Percentiles rank a stretch among this genome's conserved stretches.
phyloP scores from a whole-genome alignment of 2,329 filamentous ascomycete species.

The Stemphylium beticola region DNA sequence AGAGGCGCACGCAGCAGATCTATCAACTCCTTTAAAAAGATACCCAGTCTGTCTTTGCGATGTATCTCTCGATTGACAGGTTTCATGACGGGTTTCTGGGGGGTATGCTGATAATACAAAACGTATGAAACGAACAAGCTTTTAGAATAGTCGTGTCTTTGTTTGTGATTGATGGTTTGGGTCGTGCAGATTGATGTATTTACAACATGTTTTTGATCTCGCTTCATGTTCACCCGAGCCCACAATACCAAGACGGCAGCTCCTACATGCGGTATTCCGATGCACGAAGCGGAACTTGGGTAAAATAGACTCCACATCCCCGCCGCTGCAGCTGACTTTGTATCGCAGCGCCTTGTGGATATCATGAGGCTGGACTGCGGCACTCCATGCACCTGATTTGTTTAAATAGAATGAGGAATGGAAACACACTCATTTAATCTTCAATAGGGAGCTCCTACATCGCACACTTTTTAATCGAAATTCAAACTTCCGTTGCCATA shows the following conservation, averaged over 20 bases:
- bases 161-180: background rate
- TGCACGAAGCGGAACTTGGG: background rate
- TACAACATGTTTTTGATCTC: background rate
- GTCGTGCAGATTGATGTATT: too few species aligned
- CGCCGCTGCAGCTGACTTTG: too few species aligned
- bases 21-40: background rate
- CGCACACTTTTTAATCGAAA: too few species aligned
- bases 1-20: background rate
- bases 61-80: background rate
- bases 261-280: background rate
- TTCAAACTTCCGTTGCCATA: too few species aligned
- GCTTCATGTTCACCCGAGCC: background rate
- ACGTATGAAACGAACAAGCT: background rate
- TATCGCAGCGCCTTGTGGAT: background rate
- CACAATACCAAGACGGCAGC: background rate
- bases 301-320: background rate
- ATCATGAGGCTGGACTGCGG: background rate
- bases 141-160: background rate
- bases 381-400: too few species aligned
- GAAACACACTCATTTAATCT: too few species aligned
- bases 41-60: conserved; percentile 4
- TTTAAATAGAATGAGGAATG: too few species aligned
- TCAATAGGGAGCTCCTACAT: too few species aligned
- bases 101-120: background rate
- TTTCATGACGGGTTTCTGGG: background rate